phyloP scores from a whole-genome alignment of 495 filamentous ascomycete genomes.

The Aspergillus cavernicola region DNA sequence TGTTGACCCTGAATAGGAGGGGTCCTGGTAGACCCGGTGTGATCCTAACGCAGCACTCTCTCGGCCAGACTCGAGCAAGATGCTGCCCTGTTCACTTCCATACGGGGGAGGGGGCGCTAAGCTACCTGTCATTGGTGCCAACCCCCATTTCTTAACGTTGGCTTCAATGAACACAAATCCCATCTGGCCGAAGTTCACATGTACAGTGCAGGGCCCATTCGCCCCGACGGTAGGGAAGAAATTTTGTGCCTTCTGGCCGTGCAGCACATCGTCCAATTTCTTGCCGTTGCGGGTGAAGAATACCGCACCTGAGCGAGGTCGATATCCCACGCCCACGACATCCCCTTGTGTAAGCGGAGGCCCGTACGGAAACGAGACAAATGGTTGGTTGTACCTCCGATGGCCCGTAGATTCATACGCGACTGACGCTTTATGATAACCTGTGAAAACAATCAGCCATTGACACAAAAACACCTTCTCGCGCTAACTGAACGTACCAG shows the following conservation, averaged over 20 bases:
- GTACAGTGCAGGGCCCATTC: conserved; percentile 84
- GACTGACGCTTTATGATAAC: conserved; percentile 86
- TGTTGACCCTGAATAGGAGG: conserved; percentile 46
- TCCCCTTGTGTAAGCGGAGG: conserved; percentile 86
- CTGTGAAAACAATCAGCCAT: conserved; percentile 42
- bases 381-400: conserved; percentile 89
- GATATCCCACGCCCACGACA: conserved; percentile 93
- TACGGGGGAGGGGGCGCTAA: conserved; percentile 95
- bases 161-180: conserved; percentile 99
- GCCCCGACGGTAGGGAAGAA: conserved; percentile 95
- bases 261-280: conserved; percentile 90
- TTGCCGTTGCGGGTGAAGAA: conserved; percentile 99
- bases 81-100: conserved; percentile 92
- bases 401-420: conserved; percentile 85
- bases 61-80: conserved; percentile 83
- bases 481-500: conserved; percentile 55
- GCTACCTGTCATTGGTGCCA: conserved; percentile 93
- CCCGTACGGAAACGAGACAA: conserved; percentile 71
- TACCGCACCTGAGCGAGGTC: conserved; percentile 87
- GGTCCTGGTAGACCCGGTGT: conserved; percentile 50
- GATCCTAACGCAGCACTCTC: conserved; percentile 56
- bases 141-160: conserved; percentile 98
- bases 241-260: conserved; percentile 90
- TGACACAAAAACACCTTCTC: neutral
- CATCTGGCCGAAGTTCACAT: conserved; percentile 97